A percentile compares a stretch with the other conserved stretches of the same genome.
These are phyloP conservation scores for Cystobasidiaceae sp. DNA, from an alignment of 1,284 basidiomycete genomes.

Conservation along the genomic window DNA sequence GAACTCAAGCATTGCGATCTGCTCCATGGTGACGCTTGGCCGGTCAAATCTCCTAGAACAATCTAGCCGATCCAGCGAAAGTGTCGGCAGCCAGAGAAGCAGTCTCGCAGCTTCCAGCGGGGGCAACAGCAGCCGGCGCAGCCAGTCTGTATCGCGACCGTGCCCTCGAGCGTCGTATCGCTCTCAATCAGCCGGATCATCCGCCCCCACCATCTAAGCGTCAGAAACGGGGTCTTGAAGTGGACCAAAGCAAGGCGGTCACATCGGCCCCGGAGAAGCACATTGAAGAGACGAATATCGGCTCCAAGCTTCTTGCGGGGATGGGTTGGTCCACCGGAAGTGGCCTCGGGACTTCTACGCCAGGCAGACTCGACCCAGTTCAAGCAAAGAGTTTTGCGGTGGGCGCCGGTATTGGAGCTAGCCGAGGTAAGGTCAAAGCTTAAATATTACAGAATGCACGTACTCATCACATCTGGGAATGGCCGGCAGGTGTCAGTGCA, in stretches of 20 bases:
- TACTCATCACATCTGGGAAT: no score
- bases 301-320: constrained; percentile 28
- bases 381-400: constrained; percentile 23
- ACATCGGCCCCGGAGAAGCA: constrained; percentile 27
- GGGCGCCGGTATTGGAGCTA: constrained; percentile 33
- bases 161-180: constrained; percentile 75
- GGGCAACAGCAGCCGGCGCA: constrained; percentile 39
- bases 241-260: not conserved
- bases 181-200: constrained; percentile 82
- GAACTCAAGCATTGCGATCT: not conserved
- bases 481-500: constrained; percentile 8
- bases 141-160: constrained; percentile 80
- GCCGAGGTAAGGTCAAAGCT: constrained; percentile 21
- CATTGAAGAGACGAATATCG: constrained; percentile 31
- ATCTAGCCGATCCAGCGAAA: constrained; percentile 35
- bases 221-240: constrained; percentile 41
- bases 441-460: no score
- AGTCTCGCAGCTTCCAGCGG: constrained; percentile 49
- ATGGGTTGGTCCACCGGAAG: constrained; percentile 31
- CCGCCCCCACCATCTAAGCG: constrained; percentile 52
- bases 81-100: constrained; percentile 29
- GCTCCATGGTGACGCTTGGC: no score
- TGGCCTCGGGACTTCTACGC: constrained; percentile 10
- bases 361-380: constrained; percentile 26
- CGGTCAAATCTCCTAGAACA: constrained; percentile 32